These are phyloP conservation scores for Mangifera indica DNA, from an alignment of 345 rosid genomes.

Conservation along the genomic window DNA sequence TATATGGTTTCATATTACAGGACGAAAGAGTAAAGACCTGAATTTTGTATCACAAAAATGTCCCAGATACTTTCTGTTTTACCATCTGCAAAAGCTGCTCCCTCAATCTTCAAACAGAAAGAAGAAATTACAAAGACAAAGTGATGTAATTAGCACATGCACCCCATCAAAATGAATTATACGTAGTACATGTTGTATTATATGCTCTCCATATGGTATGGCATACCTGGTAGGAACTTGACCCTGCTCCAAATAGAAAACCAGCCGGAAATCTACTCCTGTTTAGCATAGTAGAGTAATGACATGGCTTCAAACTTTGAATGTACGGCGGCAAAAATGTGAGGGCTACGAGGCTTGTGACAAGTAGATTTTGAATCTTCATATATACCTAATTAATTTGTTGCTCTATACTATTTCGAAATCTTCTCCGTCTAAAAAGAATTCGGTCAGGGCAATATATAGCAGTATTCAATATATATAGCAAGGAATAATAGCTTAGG, in stretches of 20 bases:
- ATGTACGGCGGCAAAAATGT: background rate
- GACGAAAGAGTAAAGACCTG: slow-evolving; percentile 6
- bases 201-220: background rate
- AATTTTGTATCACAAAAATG: slow-evolving; percentile 3
- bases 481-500: too few relatives aligned
- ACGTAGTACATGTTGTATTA: too few relatives aligned
- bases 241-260: slow-evolving; percentile 35
- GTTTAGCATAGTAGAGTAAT: slow-evolving; percentile 5
- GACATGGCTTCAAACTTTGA: slow-evolving; percentile 8
- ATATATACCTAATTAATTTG: background rate
- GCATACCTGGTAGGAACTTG: slow-evolving; percentile 33
- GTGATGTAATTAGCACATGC: background rate
- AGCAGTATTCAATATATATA: too few relatives aligned
- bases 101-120: slow-evolving; percentile 24
- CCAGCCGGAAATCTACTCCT: slow-evolving; percentile 30
- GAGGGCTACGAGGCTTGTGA: background rate
- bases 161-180: background rate
- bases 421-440: too few relatives aligned
- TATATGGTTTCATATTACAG: too few relatives aligned
- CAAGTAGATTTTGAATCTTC: background rate
- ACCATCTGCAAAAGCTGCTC: slow-evolving; percentile 27
- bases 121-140: too few relatives aligned
- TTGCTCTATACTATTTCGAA: too few relatives aligned
- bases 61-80: slow-evolving; percentile 36
- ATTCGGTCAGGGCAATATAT: too few relatives aligned